Evolutionary conservation across 2,329 filamentous ascomycete species (phyloP), one percentile per base, ranked within the genome.

Genomic region (Aspergillus quadrilineatus): DNA sequence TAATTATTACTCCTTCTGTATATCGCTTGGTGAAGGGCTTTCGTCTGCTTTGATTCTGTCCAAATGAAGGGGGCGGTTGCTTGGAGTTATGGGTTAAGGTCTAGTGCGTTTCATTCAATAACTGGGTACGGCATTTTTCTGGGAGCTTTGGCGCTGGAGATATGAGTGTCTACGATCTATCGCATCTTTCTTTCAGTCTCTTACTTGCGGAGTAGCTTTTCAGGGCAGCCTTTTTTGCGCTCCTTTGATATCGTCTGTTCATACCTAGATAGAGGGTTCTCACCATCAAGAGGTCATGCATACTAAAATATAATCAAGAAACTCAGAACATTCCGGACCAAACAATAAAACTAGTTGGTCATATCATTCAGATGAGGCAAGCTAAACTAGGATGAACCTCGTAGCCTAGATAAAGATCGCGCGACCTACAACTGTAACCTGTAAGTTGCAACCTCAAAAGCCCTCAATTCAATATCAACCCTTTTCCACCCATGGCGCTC

Each of bases 401-500:
- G 22, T 22, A 22, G 22, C 22, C 22, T 22, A 22, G 22, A 22
- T 22, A 22, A 22, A 22, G 22, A 22, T 22, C 22, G 22, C 22
- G 22, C 22, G 34, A 37, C 12, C 63, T 66, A 82, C 61, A 85
- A 67, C 66, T 83, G 80, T 65, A 93, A 76, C 68, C 88, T 85
- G 72, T 84, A 94, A 1, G 90, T 94, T 17, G 87, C 90, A 57
- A 96, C 89, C 79, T 96, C 92, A 73, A 95, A 96, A 17, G 90
- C 84, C 65, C 89, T 82, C 63, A 96, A 70, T 52, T 83, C 82
- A 64, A 94, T 83, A 45, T 80, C 71, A 56, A 90, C 83, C 64
- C 77, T 73, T 12, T 62, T 66, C 28, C 69, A 70, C 4, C 68
- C 69, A n/a, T 57, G 50, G 54, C 30, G 30, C 5, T 22, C 22